Evolutionary conservation across 2,329 filamentous ascomycete species (phyloP), one percentile per base, ranked within the genome.

Genomic region (Pestalotiopsis sp.): DNA sequence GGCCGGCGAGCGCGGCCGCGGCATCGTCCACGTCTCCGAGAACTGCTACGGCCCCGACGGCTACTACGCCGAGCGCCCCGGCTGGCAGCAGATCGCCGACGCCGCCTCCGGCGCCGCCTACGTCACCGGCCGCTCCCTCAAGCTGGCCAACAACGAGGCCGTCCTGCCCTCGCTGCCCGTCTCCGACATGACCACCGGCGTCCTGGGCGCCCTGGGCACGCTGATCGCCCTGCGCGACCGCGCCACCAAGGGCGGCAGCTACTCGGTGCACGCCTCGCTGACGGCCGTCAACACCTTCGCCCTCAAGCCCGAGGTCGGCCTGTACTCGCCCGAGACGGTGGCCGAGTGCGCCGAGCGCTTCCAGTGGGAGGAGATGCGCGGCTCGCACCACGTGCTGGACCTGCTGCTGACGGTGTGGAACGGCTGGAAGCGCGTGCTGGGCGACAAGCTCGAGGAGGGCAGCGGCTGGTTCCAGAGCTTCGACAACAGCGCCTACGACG

Each of bases 41-140:
- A 86, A 86, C 75, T 86, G 84, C 75, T 87, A 86, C 72, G 84
- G 84, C 3, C 81, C 80, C 41, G 79, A 84, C 61, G 84, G 84
- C 0, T 80, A 80, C 12, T 86, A 82, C 74, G 76, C 77, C 1
- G 77, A 80, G 67, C 78, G 84, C 0, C 82, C 82, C 1, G 85
- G 85, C 4, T 87, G 85, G 84, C 83, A 86, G 75, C 84, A 87
- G 72, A 84, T 87, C 66, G 83, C 81, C 57, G 82, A 85, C 69
- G 72, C 77, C 1, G 78, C 78, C 1, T 71, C 79, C 0, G 79
- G 79, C 1, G 75, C 73, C 9, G 75, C 79, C 12, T 77, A 80
- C 39, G 78, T 80, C 4, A 78, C 73, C 4, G 77, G 78, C 4
- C 69, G 70, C 52, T 72, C 73, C 2, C 72, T 77, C 20, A 74